These are phyloP conservation scores for Hypomontagnella submonticulosa DNA, from an alignment of 495 filamentous ascomycete species.

Conservation along the genomic window DNA sequence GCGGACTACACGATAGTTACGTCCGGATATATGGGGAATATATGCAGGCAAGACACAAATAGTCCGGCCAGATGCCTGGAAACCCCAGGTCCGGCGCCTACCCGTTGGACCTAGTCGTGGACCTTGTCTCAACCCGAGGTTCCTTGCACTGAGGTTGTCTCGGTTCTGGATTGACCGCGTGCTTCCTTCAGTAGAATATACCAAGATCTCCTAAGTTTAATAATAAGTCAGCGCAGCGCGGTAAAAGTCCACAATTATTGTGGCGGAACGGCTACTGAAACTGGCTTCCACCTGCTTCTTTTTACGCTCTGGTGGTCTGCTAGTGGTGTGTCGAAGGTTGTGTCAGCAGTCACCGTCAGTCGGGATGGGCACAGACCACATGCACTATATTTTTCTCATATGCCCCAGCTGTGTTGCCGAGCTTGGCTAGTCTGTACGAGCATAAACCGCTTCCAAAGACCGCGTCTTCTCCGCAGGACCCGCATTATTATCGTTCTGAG, in stretches of 20 bases:
- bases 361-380: slow-evolving; percentile 25
- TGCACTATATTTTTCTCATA: slow-evolving; percentile 12
- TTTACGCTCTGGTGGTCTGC: slow-evolving; percentile 4
- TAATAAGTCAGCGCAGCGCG: too few relatives aligned
- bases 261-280: slow-evolving; percentile 19
- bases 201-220: too few relatives aligned
- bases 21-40: slow-evolving; percentile 17
- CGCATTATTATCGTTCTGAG: slow-evolving; percentile 16
- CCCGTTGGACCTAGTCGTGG: too few relatives aligned
- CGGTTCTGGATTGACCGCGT: slow-evolving; percentile 19
- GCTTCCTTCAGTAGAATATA: slow-evolving; percentile 1
- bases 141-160: too few relatives aligned
- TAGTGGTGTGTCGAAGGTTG: neutral
- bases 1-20: slow-evolving; percentile 7
- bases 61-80: too few relatives aligned
- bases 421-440: slow-evolving; percentile 30
- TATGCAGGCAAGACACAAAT: too few relatives aligned
- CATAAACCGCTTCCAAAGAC: slow-evolving; percentile 35
- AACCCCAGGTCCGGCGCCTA: too few relatives aligned
- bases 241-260: too few relatives aligned
- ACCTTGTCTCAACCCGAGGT: too few relatives aligned
- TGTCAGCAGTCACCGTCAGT: slow-evolving; percentile 38
- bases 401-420: slow-evolving; percentile 12
- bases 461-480: slow-evolving; percentile 35
- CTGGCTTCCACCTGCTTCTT: slow-evolving; percentile 10